phyloP scores from a whole-genome alignment of 108 stramenopile genomes.

The Discostella pseudostelligera region DNA sequence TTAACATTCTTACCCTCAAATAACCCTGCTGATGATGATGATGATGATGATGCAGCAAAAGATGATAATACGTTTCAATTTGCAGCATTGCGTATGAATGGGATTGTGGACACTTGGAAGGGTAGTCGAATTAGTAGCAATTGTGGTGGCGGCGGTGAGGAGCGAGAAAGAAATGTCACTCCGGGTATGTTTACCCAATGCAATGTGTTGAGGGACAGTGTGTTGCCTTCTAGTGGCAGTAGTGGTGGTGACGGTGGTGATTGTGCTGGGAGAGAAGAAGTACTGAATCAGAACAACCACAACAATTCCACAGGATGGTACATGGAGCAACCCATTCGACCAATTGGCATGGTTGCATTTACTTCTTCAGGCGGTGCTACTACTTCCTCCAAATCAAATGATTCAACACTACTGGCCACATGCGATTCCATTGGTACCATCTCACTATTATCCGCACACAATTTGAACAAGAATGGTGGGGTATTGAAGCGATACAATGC shows the following conservation, averaged over 20 bases:
- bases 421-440: conserved; percentile 35
- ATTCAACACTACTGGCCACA: conserved; percentile 18
- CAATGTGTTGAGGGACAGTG: neutral
- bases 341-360: conserved; percentile 30
- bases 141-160: neutral
- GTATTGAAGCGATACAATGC: conserved; percentile 33
- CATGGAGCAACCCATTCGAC: conserved; percentile 21
- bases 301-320: neutral
- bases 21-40: conserved; percentile 10
- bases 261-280: neutral
- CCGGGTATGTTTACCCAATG: conserved; percentile 9
- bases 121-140: conserved; percentile 10
- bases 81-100: conserved; percentile 67
- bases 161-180: conserved; percentile 10
- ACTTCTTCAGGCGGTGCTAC: neutral
- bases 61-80: conserved; percentile 34
- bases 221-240: neutral
- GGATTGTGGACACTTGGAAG: conserved; percentile 63
- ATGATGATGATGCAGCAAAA: conserved; percentile 22
- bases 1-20: conserved; percentile 40
- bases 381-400: neutral
- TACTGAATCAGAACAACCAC: neutral
- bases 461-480: conserved; percentile 12
- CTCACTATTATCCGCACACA: conserved; percentile 19
- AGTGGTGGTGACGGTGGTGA: neutral